Conservation (phyloP, 805 yeast genomes). For the Candida tallmaniae region DNA sequence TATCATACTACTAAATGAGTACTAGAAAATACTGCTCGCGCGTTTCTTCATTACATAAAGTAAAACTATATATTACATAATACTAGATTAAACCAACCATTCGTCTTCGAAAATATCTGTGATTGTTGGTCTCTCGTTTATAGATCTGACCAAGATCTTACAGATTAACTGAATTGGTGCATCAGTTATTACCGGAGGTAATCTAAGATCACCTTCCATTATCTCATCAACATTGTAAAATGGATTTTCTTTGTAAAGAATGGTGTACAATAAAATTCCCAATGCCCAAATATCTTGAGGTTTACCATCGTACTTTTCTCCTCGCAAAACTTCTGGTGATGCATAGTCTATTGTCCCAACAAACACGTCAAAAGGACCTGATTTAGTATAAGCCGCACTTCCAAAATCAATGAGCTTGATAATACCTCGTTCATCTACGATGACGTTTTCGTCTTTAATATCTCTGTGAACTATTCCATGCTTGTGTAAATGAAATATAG, state of each 20-base stretch:
- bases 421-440: constrained; percentile 75
- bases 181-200: constrained; percentile 64
- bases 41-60: too few relatives aligned
- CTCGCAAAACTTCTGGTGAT: constrained; percentile 91
- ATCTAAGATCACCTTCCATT: constrained; percentile 78
- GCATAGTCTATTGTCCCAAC: constrained; percentile 98
- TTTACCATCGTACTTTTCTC: constrained; percentile 84
- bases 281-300: constrained; percentile 98
- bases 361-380: constrained; percentile 95
- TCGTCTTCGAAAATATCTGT: constrained; percentile 60
- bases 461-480: constrained; percentile 92
- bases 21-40: neutral
- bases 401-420: constrained; percentile 93
- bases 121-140: constrained; percentile 67
- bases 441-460: constrained; percentile 90
- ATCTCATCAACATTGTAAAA: constrained; percentile 94
- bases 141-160: constrained; percentile 63
- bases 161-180: constrained; percentile 58
- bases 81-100: constrained; percentile 46
- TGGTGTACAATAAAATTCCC: constrained; percentile 85
- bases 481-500: constrained; percentile 75
- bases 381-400: constrained; percentile 82
- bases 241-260: constrained; percentile 91
- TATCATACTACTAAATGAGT: neutral
- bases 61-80: neutral